These are phyloP conservation scores for Chaetomium olivaceum DNA, from an alignment of 2,329 filamentous ascomycete genomes.

Conservation along the genomic window DNA sequence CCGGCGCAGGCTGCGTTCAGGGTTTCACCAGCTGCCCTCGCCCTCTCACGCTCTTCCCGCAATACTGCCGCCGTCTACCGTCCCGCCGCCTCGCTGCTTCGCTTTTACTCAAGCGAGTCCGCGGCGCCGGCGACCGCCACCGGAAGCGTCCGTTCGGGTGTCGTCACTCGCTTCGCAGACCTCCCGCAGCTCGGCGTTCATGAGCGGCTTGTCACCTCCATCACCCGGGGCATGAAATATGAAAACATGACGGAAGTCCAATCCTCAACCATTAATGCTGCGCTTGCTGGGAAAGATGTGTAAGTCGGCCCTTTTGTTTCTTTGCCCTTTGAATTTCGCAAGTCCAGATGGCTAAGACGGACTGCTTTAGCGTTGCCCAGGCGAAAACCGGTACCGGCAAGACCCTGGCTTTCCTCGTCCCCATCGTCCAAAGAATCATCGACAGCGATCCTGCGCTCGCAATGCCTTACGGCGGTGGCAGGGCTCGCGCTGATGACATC, in stretches of 20 bases:
- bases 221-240: constrained; percentile 73
- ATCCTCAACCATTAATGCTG: constrained; percentile 75
- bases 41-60: constrained; percentile 33
- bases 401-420: constrained; percentile 89
- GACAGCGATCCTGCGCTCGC: constrained; percentile 62
- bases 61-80: constrained; percentile 14
- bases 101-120: constrained; percentile 46
- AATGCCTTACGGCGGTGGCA: constrained; percentile 38
- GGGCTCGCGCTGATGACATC: constrained; percentile 57
- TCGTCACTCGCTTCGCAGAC: constrained; percentile 47
- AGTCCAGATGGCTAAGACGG: constrained; percentile 27
- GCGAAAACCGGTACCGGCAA: constrained; percentile 97
- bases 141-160: constrained; percentile 28
- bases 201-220: constrained; percentile 62
- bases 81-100: constrained; percentile 27
- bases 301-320: constrained; percentile 48
- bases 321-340: not conserved
- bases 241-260: constrained; percentile 93
- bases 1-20: constrained; percentile 29
- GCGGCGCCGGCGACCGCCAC: constrained; percentile 24
- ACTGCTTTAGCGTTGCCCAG: constrained; percentile 70
- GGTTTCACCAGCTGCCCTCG: constrained; percentile 27
- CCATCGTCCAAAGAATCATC: constrained; percentile 78
- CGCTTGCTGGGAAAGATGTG: constrained; percentile 79
- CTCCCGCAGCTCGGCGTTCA: constrained; percentile 57